Percentiles rank a stretch among this genome's conserved stretches.
Conservation (phyloP, 1,139 yeast species). For the Blastobotrys buckinghamii region DNA sequence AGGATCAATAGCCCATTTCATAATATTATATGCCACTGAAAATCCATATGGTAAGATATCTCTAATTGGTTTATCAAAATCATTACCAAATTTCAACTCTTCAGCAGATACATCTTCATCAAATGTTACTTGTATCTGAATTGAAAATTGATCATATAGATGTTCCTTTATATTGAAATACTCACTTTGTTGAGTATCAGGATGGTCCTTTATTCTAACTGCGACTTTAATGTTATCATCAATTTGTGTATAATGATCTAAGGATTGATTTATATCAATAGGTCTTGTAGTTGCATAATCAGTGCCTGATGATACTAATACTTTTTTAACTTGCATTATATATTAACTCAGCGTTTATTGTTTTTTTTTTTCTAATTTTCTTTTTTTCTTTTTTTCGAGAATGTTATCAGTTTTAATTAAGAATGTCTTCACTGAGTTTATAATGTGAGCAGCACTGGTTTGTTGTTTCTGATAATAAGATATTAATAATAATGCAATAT, state of each 20-base stretch:
- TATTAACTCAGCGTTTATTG: background rate
- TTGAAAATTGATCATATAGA: slow-evolving; percentile 25
- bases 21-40: slow-evolving; percentile 44
- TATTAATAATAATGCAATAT: too few species aligned
- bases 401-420: too few species aligned
- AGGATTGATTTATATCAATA: slow-evolving; percentile 1
- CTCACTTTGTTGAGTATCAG: slow-evolving; percentile 2
- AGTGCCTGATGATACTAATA: slow-evolving; percentile 8
- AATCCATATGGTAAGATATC: slow-evolving; percentile 60
- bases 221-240: slow-evolving; percentile 16
- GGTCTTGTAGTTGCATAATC: background rate
- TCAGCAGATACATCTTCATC: slow-evolving; percentile 44
- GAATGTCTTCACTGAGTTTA: too few species aligned
- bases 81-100: slow-evolving; percentile 60
- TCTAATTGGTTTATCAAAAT: slow-evolving; percentile 53
- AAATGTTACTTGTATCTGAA: slow-evolving; percentile 29
- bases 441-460: too few species aligned
- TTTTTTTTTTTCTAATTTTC: too few species aligned
- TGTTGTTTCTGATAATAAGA: too few species aligned
- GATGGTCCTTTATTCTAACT: slow-evolving; percentile 22
- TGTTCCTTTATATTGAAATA: slow-evolving; percentile 26
- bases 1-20: slow-evolving; percentile 47
- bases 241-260: slow-evolving; percentile 7
- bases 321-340: background rate
- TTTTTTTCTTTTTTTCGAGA: too few species aligned